A percentile compares a stretch with the other conserved stretches of the same genome.
These are phyloP conservation scores for Trametes sp. DNA, from an alignment of 1,284 basidiomycete species.

Conservation along the genomic window DNA sequence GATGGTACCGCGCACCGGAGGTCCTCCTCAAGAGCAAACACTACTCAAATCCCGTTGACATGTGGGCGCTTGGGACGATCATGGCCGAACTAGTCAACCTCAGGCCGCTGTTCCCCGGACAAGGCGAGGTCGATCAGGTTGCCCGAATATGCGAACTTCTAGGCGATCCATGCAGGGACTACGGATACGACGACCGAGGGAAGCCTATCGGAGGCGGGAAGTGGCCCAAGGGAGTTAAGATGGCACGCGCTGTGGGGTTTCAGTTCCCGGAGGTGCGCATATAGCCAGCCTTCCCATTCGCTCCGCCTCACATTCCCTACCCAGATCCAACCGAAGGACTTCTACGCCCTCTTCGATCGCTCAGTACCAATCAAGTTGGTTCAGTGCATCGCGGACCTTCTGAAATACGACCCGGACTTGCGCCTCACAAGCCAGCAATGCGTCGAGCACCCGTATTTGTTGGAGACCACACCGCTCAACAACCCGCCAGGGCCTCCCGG, in stretches of 20 bases:
- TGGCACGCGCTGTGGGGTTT: conserved; percentile 90
- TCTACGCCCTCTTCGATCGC: conserved; percentile 82
- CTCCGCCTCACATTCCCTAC: conserved; percentile 23
- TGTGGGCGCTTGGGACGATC: conserved; percentile 99
- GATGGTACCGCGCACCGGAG: conserved; percentile 99
- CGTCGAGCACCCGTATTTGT: conserved; percentile 89
- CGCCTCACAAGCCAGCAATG: conserved; percentile 90
- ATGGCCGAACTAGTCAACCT: conserved; percentile 97
- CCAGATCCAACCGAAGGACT: conserved; percentile 79
- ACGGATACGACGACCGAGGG: conserved; percentile 80
- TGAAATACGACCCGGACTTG: conserved; percentile 90
- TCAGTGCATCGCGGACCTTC: conserved; percentile 91
- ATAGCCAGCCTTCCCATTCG: conserved; percentile 17
- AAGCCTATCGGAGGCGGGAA: conserved; percentile 84
- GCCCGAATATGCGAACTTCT: conserved; percentile 89
- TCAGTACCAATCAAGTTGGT: conserved; percentile 83
- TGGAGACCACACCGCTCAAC: conserved; percentile 72
- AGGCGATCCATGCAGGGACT: conserved; percentile 90
- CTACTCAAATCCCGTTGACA: conserved; percentile 97
- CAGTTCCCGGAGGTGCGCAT: conserved; percentile 83
- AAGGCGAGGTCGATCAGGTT: conserved; percentile 94
- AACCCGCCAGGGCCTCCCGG: conserved; percentile 67
- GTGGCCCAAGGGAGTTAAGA: conserved; percentile 87
- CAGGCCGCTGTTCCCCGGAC: conserved; percentile 97
- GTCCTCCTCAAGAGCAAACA: conserved; percentile 91